Evolutionary conservation across 805 yeast genomes (phyloP), one percentile per base, ranked within the genome.

Genomic region (Limtongia smithiae): DNA sequence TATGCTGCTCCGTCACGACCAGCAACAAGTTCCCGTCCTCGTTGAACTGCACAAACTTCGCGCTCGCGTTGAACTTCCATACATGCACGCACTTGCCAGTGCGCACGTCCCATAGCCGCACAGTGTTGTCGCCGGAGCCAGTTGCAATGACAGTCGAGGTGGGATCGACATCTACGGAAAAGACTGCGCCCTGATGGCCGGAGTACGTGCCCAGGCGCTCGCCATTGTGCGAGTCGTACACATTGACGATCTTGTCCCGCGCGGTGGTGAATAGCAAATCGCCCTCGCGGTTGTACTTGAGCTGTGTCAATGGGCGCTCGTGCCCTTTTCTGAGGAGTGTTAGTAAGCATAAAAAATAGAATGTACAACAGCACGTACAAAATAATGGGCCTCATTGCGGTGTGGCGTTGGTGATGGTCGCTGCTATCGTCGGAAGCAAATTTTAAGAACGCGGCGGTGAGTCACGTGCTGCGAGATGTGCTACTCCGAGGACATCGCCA

Each of bases 191-290:
- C 51, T 77, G 76, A 68, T 93, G 97, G 8, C 90, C 90, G 37
- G 71, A 80, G 60, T 87, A 79, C 52, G 99, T 93, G 43, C 98
- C 99, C 51, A 93, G 71, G 69, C 97, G 81, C 72, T 93, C 98
- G 62, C 99, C 99, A 68, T 90, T 91, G 56, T 85, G 82, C 27
- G 97, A 80, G 70, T 79, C 93, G 97, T 97, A 94, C 54, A 91
- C 83, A 40, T 51, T 54, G 36, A 60, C 62, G 27, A 82, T 80
- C 61, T 78, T 77, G 77, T 93, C 98, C 70, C 93, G 89, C 57
- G 96, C 88, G 35, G 87, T 90, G 9, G 97, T 82, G 67, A 93
- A 83, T 49, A 93, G 77, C 60, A 93, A 71, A 68, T 93, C 99
- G 39, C 99, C 99, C 65, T 94, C 97, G 55, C 81, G 77, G 78